Percentiles rank a stretch among this genome's conserved stretches.
These are phyloP conservation scores for Geoglossum glabrum DNA, from an alignment of 495 filamentous ascomycete genomes.

Conservation along the genomic window DNA sequence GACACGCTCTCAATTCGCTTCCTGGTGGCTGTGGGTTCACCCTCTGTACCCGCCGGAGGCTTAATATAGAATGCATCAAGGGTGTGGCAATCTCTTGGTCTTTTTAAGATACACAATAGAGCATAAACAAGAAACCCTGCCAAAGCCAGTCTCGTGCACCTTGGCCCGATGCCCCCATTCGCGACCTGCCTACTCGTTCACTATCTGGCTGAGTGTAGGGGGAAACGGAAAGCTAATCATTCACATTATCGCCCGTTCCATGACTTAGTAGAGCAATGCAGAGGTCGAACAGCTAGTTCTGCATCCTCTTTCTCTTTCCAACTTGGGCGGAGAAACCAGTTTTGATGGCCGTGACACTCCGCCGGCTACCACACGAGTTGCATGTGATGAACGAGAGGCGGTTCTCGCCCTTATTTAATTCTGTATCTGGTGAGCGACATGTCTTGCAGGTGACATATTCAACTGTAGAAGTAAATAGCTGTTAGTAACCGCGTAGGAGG, in stretches of 20 bases:
- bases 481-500: too few relatives aligned
- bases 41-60: background rate
- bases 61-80: background rate
- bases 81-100: background rate
- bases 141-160: background rate
- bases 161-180: too few relatives aligned
- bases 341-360: conserved; percentile 94
- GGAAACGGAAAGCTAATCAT: background rate
- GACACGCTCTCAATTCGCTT: too few relatives aligned
- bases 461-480: conserved; percentile 26
- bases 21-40: too few relatives aligned
- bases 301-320: conserved; percentile 68
- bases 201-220: background rate
- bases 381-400: conserved; percentile 71
- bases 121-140: background rate
- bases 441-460: conserved; percentile 99
- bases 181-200: too few relatives aligned
- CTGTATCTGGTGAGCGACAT: conserved; percentile 82
- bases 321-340: conserved; percentile 97
- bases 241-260: background rate
- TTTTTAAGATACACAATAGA: background rate
- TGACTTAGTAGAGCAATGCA: background rate
- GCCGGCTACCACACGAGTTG: conserved; percentile 76
- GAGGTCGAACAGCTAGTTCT: background rate
- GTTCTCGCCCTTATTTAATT: conserved; percentile 96